These are phyloP conservation scores for Tulasnella sp. DNA, from an alignment of 768 basidiomycete species.

Conservation along the genomic window DNA sequence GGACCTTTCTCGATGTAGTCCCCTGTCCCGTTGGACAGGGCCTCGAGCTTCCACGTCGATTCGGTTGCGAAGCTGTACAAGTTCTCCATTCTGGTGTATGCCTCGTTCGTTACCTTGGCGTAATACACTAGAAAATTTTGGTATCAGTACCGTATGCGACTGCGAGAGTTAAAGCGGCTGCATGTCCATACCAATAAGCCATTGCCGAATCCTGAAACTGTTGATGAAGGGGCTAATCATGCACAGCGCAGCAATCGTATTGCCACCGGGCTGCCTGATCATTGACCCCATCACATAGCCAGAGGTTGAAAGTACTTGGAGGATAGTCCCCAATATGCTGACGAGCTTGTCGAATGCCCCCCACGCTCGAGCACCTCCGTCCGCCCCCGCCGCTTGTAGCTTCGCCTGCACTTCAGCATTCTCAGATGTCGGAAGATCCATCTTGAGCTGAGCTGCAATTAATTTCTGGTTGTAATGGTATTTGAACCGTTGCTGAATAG, in stretches of 20 bases:
- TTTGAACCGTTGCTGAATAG: not conserved
- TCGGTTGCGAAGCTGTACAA: not conserved
- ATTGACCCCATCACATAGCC: not conserved
- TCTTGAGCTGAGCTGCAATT: not conserved
- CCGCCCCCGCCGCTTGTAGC: not conserved
- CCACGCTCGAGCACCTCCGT: not conserved
- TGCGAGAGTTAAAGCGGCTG: too few species aligned
- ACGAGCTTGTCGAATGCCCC: not conserved
- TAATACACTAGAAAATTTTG: not conserved
- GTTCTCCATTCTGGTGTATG: not conserved
- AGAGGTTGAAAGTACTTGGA: not conserved
- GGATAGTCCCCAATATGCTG: not conserved
- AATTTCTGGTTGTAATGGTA: not conserved
- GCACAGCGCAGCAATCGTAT: not conserved
- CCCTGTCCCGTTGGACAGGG: not conserved
- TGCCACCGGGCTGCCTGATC: slow-evolving; percentile 1
- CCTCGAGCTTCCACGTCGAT: not conserved
- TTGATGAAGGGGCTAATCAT: not conserved
- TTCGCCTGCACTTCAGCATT: not conserved
- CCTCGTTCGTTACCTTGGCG: not conserved
- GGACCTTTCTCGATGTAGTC: not conserved
- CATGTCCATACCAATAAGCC: not conserved
- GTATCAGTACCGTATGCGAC: not conserved
- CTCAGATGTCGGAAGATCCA: slow-evolving; percentile 6
- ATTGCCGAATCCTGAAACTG: not conserved